These are phyloP conservation scores for Blastomyces parvus DNA, from an alignment of 2,329 filamentous ascomycete genomes.

Conservation along the genomic window DNA sequence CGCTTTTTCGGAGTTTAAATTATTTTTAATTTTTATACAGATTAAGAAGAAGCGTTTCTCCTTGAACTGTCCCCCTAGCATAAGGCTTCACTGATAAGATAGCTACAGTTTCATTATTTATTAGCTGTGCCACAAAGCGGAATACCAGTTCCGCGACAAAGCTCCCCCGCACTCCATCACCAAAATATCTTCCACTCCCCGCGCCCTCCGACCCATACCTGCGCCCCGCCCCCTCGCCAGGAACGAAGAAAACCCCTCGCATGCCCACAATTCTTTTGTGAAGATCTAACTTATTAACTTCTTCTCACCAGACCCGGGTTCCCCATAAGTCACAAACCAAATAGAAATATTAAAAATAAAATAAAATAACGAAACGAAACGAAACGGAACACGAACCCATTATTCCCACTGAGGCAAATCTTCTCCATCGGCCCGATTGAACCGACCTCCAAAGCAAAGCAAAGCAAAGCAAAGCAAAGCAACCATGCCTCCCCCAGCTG, in stretches of 20 bases:
- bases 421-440: too few species aligned
- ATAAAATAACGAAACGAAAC: background rate
- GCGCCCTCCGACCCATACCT: background rate
- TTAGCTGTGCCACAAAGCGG: too few species aligned
- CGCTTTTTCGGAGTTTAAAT: background rate
- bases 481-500: constrained; percentile 8
- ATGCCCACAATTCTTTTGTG: background rate
- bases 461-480: too few species aligned
- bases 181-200: background rate
- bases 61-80: background rate
- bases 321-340: background rate
- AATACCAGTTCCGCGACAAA: background rate
- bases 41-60: too few species aligned
- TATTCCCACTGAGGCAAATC: too few species aligned
- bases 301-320: background rate
- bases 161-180: background rate
- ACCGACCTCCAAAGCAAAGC: background rate
- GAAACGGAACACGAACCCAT: too few species aligned
- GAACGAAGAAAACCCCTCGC: background rate
- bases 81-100: background rate
- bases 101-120: too few species aligned
- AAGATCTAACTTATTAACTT: background rate
- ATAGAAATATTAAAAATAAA: background rate
- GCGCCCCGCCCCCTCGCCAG: background rate
- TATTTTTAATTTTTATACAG: too few species aligned